Conservation (phyloP, 352 stramenopile genomes). For the Pythium folliculosum region DNA sequence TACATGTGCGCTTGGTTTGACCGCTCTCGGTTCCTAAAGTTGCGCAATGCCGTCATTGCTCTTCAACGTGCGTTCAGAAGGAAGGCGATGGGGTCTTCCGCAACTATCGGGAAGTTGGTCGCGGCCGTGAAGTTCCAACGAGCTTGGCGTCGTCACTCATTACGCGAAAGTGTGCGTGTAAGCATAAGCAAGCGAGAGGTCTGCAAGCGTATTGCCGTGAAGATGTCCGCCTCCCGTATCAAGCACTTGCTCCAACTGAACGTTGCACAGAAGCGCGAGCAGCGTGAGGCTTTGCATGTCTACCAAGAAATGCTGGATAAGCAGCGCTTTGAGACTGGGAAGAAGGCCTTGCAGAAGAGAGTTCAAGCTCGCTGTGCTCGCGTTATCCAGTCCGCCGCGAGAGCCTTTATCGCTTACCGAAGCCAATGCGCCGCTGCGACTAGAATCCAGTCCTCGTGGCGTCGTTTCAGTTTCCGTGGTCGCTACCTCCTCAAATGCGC, state of each 20-base stretch:
- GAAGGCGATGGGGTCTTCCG: background rate
- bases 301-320: slow-evolving; percentile 32
- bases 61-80: slow-evolving; percentile 18
- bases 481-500: background rate
- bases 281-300: slow-evolving; percentile 13
- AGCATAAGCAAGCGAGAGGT: slow-evolving; percentile 18
- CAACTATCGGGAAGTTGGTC: background rate
- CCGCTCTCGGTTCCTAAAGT: slow-evolving; percentile 18
- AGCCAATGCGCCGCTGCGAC: background rate
- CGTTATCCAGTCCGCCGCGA: background rate
- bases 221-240: slow-evolving; percentile 18
- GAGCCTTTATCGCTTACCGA: background rate
- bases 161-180: background rate
- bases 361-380: slow-evolving; percentile 17
- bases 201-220: slow-evolving; percentile 1
- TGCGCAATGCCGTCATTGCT: slow-evolving; percentile 35
- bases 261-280: slow-evolving; percentile 18
- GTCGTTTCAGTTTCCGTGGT: background rate
- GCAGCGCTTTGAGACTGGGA: slow-evolving; percentile 21
- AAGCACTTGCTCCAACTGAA: slow-evolving; percentile 23
- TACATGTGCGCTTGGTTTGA: slow-evolving; percentile 24
- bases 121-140: slow-evolving; percentile 13
- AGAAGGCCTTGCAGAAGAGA: slow-evolving; percentile 20
- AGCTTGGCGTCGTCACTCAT: slow-evolving; percentile 1
- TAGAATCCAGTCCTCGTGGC: slow-evolving; percentile 12